A percentile compares a stretch with the other conserved stretches of the same genome.
phyloP scores from a whole-genome alignment of 2,329 filamentous ascomycete species.

The Aureobasidium vineae region DNA sequence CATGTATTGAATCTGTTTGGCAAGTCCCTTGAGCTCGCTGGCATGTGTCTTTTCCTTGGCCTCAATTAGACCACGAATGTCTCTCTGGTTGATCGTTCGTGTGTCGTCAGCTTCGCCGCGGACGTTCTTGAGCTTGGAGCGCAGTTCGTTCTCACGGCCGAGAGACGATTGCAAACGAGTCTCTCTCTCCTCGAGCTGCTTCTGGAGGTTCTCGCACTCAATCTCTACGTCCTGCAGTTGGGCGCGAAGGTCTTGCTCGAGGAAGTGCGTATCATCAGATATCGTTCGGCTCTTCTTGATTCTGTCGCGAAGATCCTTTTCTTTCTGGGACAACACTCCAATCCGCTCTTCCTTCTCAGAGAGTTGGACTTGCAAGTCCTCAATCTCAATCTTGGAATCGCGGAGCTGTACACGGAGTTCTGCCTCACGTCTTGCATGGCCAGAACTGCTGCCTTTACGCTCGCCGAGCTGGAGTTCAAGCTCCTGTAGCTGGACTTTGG shows the following conservation, averaged over 20 bases:
- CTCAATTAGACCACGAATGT: conserved; percentile 34
- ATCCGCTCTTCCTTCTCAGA: conserved; percentile 45
- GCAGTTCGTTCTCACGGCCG: conserved; percentile 40
- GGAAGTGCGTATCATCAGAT: conserved; percentile 36
- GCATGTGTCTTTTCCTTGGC: conserved; percentile 65
- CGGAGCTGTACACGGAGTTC: conserved; percentile 42
- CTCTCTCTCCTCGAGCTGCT: conserved; percentile 38
- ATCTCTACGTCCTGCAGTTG: conserved; percentile 42
- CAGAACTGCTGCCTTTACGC: conserved; percentile 39
- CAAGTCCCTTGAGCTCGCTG: conserved; percentile 76
- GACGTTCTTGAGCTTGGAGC: conserved; percentile 36
- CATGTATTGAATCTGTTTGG: conserved; percentile 89
- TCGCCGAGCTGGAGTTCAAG: conserved; percentile 50
- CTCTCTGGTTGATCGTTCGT: conserved; percentile 32
- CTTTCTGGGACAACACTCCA: conserved; percentile 41
- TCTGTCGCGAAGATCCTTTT: conserved; percentile 42
- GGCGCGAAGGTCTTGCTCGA: conserved; percentile 42
- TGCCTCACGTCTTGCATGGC: conserved; percentile 41
- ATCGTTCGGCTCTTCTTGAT: conserved; percentile 33
- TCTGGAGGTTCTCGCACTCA: conserved; percentile 43
- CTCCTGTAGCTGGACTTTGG: conserved; percentile 37
- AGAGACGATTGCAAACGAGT: conserved; percentile 35
- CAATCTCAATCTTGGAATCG: conserved; percentile 38
- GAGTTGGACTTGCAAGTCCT: conserved; percentile 41
- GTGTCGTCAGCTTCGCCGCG: conserved; percentile 30